Conservation (phyloP, 2,329 filamentous ascomycete genomes). For the Cryphonectria naterciae region DNA sequence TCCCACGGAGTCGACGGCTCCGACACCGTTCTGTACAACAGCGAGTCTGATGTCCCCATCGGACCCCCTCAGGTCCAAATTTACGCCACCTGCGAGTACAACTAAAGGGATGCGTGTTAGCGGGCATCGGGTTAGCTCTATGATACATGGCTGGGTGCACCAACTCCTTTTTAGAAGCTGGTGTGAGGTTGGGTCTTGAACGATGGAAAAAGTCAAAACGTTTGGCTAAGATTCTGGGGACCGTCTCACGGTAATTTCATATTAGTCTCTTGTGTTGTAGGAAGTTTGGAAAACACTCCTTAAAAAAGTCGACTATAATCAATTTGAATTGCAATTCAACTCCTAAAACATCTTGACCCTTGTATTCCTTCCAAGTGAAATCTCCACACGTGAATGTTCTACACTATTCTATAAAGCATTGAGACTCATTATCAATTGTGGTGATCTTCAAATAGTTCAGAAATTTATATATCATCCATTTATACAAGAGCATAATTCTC, state of each 20-base stretch:
- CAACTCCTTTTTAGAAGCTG: background rate
- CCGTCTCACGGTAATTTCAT: background rate
- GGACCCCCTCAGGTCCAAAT: conserved; percentile 30
- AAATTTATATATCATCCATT: too few species aligned
- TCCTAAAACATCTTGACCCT: background rate
- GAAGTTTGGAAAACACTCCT: background rate
- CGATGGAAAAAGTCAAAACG: background rate
- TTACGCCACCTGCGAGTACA: conserved; percentile 16
- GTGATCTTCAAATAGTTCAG: background rate
- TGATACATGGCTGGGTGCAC: background rate
- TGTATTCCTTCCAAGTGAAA: background rate
- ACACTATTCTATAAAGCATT: background rate
- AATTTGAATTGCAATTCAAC: background rate
- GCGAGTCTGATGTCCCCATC: conserved; percentile 24
- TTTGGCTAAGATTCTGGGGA: background rate
- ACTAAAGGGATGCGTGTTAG: background rate
- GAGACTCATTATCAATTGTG: too few species aligned
- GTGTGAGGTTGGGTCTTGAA: background rate
- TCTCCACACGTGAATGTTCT: background rate
- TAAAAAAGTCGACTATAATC: background rate
- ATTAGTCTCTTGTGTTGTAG: background rate
- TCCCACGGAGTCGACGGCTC: conserved; percentile 27
- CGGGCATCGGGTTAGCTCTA: background rate
- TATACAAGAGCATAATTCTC: too few species aligned
- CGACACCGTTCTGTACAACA: conserved; percentile 23